Conservation (phyloP, 495 filamentous ascomycete species). For the Elaphomyces granulatus region DNA sequence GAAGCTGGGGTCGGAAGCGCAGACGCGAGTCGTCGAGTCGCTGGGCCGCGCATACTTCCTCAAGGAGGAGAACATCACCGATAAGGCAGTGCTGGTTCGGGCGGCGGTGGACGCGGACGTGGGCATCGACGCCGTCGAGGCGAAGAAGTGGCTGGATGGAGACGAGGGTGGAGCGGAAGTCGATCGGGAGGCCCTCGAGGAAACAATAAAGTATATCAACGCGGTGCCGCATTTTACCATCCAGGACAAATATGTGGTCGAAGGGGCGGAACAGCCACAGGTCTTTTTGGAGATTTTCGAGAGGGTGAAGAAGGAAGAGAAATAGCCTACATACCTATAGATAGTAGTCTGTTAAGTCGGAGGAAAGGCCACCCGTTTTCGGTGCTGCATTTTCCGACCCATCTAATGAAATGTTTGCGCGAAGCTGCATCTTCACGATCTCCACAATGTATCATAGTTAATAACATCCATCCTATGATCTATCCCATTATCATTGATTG, state of each 20-base stretch:
- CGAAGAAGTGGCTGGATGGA: slow-evolving; percentile 44
- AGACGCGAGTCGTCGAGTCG: slow-evolving; percentile 50
- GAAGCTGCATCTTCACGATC: too few species aligned
- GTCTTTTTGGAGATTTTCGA: slow-evolving; percentile 43
- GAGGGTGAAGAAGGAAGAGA: slow-evolving; percentile 30
- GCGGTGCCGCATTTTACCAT: slow-evolving; percentile 68
- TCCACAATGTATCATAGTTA: too few species aligned
- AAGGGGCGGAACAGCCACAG: slow-evolving; percentile 49
- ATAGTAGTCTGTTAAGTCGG: too few species aligned
- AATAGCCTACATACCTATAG: too few species aligned
- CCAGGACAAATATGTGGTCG: slow-evolving; percentile 45
- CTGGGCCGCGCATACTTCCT: slow-evolving; percentile 67
- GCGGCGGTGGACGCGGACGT: slow-evolving; percentile 46
- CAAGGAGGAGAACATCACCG: slow-evolving; percentile 62
- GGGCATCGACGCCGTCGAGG: slow-evolving; percentile 39
- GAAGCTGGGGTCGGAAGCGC: slow-evolving; percentile 35
- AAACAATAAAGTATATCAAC: slow-evolving; percentile 40
- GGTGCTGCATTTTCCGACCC: too few species aligned
- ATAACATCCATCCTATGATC: too few species aligned
- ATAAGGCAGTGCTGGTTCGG: slow-evolving; percentile 40
- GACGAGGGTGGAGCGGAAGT: slow-evolving; percentile 54
- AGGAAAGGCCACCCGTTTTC: too few species aligned
- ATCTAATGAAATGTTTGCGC: too few species aligned
- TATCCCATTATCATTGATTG: too few species aligned
- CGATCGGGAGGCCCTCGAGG: slow-evolving; percentile 50